Evolutionary conservation across 441 rosid species (phyloP), one percentile per base, ranked within the genome.

Genomic region (Eutrema salsugineum): DNA sequence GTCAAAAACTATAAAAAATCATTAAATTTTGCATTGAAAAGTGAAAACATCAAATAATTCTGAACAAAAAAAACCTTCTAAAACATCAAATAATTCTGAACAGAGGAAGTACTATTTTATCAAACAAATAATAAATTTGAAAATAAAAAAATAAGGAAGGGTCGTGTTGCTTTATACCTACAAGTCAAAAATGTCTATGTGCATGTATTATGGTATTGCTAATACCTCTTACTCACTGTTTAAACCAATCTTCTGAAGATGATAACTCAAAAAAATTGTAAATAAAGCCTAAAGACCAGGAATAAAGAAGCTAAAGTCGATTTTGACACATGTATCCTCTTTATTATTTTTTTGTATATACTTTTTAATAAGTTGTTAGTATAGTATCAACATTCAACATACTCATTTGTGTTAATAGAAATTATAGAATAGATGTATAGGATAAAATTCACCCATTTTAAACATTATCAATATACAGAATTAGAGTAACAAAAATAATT

Each of bases 281-380:
- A 51, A 44, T 33, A 77, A 77, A 72, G 80, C 77, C 77, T 72
- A 54, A 66, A 66, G 80, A 77, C 72, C 58, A 66, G 80, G 80
- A 62, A 60, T 43, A 71, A 71, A 66, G 73, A 44, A 42, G 30
- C 30, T 15, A 62, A 71, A 58, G 69, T 51, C 32, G 77, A 72
- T 59, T 28, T 66, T 66, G 69, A 71, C 77, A 66, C 49, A 19
- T 48, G 39, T 67, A 42, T 66, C 54, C 67, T 8, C 50, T 16
- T 74, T 60, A 74, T 43, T 62, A 32, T 65, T 36, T 15, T 27
- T 15, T 27, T 9, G 11, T 50, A 53, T n/a, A 33, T 20, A 30
- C 22, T 16, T 30, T 59, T 35, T 36, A 27, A 24, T 11, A 10
- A 32, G 14, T 56, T 27, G 9, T 48, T 28, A 51, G n/a, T 30